Evolutionary conservation across 2,329 filamentous ascomycete genomes (phyloP).

Genomic region (Fulvia fulva): DNA sequence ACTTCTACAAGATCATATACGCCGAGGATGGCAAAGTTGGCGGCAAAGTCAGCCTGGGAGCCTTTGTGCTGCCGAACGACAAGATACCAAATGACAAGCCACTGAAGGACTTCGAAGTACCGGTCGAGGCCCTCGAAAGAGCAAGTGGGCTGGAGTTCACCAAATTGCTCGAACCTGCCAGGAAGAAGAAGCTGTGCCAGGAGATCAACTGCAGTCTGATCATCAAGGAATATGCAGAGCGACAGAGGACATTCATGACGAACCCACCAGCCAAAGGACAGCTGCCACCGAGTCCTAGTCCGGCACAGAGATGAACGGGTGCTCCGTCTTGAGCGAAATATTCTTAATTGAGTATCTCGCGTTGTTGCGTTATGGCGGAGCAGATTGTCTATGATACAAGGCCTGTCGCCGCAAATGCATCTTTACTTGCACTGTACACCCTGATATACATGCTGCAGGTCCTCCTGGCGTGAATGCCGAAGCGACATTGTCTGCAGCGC

Average conservation of each 20-base stretch:
- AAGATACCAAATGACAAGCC: conserved; percentile 83
- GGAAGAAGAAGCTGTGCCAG: conserved; percentile 75
- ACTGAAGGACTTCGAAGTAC: conserved; percentile 88
- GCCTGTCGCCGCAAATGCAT: not conserved
- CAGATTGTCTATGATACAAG: conserved; percentile 13
- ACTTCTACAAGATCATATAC: conserved; percentile 99
- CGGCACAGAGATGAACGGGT: conserved; percentile 13
- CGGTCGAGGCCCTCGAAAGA: conserved; percentile 85
- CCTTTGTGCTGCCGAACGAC: conserved; percentile 93
- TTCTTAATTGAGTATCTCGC: not conserved
- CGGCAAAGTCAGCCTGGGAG: conserved; percentile 81
- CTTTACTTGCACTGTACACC: conserved; percentile 9
- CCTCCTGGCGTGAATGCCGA: not conserved
- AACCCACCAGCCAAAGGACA: conserved; percentile 29
- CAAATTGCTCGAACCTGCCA: conserved; percentile 65
- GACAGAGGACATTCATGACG: conserved; percentile 46
- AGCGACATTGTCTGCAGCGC: not conserved
- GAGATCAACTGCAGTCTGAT: conserved; percentile 81
- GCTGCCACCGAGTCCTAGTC: conserved; percentile 16
- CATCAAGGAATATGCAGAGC: conserved; percentile 71
- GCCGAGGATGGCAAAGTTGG: conserved; percentile 70
- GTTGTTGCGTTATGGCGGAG: conserved; percentile 6
- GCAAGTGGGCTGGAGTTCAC: conserved; percentile 92
- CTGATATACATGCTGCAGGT: not conserved
- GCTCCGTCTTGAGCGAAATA: conserved; percentile 1